Evolutionary conservation across 495 filamentous ascomycete genomes (phyloP).

Genomic region (Podospora conica): DNA sequence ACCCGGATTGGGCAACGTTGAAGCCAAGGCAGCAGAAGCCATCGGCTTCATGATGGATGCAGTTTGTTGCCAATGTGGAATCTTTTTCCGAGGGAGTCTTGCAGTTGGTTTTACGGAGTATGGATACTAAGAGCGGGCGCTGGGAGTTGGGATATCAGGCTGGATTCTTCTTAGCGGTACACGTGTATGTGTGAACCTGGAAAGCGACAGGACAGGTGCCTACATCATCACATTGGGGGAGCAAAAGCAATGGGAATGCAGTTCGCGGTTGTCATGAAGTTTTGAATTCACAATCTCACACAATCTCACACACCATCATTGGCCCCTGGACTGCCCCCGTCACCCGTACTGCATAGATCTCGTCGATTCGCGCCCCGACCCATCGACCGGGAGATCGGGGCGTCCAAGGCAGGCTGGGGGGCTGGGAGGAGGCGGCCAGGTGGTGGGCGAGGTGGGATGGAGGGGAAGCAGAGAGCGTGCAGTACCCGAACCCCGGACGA

Average conservation of each 20-base stretch:
- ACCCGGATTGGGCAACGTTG: slow-evolving; percentile 18
- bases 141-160: background rate
- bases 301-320: background rate
- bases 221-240: background rate
- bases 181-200: background rate
- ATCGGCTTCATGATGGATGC: background rate
- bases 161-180: background rate
- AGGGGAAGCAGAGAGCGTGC: too few species aligned
- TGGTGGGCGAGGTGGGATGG: background rate
- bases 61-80: background rate
- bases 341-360: background rate
- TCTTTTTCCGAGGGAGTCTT: background rate
- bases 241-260: background rate
- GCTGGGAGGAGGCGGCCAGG: background rate
- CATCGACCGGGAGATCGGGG: background rate
- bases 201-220: background rate
- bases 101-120: background rate
- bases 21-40: slow-evolving; percentile 3
- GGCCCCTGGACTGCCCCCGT: background rate
- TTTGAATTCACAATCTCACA: background rate
- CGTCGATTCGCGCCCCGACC: background rate
- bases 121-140: background rate
- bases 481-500: background rate
- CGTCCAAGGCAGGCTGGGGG: background rate
- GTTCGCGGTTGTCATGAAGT: background rate